These are phyloP conservation scores for Trametes polyzona DNA, from an alignment of 1,284 basidiomycete species.

Conservation along the genomic window DNA sequence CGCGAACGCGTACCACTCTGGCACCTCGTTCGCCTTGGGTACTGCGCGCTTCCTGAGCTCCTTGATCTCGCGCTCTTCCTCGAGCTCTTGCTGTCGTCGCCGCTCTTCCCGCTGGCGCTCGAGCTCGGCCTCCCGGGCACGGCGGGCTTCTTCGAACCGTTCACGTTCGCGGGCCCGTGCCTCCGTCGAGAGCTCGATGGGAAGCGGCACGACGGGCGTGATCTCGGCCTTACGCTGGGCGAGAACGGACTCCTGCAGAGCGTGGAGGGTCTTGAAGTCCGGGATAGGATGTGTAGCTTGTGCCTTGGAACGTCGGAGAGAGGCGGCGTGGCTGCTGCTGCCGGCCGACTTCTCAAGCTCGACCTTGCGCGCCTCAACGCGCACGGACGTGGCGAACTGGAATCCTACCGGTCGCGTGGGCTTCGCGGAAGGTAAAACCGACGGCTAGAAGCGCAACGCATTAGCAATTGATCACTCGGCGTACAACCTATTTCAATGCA, in stretches of 20 bases:
- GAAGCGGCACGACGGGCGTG: conserved; percentile 49
- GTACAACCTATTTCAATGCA: conserved; percentile 14
- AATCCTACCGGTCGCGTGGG: conserved; percentile 54
- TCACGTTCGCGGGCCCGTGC: conserved; percentile 60
- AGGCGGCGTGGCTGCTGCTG: conserved; percentile 8
- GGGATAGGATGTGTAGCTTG: conserved; percentile 42
- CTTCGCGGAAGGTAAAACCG: conserved; percentile 40
- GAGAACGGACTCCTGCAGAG: conserved; percentile 47
- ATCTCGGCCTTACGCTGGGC: conserved; percentile 49
- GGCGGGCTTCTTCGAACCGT: conserved; percentile 61
- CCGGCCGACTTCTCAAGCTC: conserved; percentile 26
- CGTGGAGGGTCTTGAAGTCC: conserved; percentile 58
- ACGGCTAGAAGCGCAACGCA: conserved; percentile 22
- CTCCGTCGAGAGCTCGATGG: conserved; percentile 55
- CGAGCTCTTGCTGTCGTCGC: conserved; percentile 47
- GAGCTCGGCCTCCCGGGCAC: conserved; percentile 57
- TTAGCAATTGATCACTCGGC: conserved; percentile 18
- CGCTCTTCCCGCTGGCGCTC: conserved; percentile 46
- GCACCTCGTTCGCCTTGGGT: conserved; percentile 71
- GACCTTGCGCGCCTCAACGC: conserved; percentile 42
- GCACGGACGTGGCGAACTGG: conserved; percentile 51
- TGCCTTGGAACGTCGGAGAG: conserved; percentile 19
- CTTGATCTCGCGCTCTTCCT: conserved; percentile 60
- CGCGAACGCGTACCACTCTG: conserved; percentile 72
- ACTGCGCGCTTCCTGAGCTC: conserved; percentile 63